These are phyloP conservation scores for Conticribra guillardii DNA, from an alignment of 108 stramenopile genomes.

Conservation along the genomic window DNA sequence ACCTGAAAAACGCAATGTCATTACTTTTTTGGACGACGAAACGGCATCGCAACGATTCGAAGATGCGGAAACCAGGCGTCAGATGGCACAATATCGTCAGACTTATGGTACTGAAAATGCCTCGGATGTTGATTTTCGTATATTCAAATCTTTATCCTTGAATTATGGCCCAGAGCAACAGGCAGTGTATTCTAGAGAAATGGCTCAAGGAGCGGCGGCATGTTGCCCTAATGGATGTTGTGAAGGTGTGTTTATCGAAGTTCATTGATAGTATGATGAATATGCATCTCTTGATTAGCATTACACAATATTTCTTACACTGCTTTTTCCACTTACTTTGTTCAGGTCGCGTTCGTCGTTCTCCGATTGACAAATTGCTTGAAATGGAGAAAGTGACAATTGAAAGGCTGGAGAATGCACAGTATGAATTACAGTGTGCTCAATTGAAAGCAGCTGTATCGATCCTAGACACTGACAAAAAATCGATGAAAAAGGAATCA, in stretches of 20 bases:
- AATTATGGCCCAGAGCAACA: slow-evolving; percentile 86
- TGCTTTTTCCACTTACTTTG: too few relatives aligned
- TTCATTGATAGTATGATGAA: too few relatives aligned
- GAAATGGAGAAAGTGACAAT: slow-evolving; percentile 67
- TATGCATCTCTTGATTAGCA: too few relatives aligned
- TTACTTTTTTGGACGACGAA: slow-evolving; percentile 42
- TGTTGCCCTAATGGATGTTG: slow-evolving; percentile 84
- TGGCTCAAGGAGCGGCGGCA: slow-evolving; percentile 81
- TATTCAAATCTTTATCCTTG: slow-evolving; percentile 59
- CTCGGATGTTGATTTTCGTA: slow-evolving; percentile 38
- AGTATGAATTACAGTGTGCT: slow-evolving; percentile 57
- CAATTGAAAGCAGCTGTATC: slow-evolving; percentile 54
- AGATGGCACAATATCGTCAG: slow-evolving; percentile 34
- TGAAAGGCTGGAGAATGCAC: slow-evolving; percentile 57
- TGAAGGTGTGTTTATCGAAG: too few relatives aligned
- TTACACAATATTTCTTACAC: too few relatives aligned
- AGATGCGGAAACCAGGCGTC: slow-evolving; percentile 15
- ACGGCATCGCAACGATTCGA: slow-evolving; percentile 21
- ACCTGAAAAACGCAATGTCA: background rate
- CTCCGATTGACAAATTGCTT: slow-evolving; percentile 62
- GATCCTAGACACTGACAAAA: slow-evolving; percentile 26
- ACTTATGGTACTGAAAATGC: slow-evolving; percentile 19
- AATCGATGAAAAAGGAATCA: slow-evolving; percentile 3
- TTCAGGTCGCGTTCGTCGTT: slow-evolving; percentile 41
- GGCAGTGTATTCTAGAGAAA: slow-evolving; percentile 83